Evolutionary conservation across 1,139 yeast species (phyloP), one percentile per base, ranked within the genome.

Genomic region (Hyphopichia pseudoburtonii): DNA sequence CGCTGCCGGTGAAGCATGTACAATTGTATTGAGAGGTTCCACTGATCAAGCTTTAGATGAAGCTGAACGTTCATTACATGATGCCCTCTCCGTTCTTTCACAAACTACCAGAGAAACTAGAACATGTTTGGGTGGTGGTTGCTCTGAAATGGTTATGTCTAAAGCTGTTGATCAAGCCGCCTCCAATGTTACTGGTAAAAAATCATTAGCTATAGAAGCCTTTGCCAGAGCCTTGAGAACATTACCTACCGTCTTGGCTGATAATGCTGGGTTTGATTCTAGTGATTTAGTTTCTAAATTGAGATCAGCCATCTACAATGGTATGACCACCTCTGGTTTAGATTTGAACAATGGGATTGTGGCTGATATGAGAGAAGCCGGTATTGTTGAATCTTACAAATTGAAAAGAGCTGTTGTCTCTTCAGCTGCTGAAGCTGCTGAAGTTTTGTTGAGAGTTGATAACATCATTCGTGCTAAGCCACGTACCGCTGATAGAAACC

Each of bases 101-200:
- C 98, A 94, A 66, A 92, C 98, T 12, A 92, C 97, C 1, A 81
- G 74, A 50, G 96, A 89, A 55, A 86, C 97, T n/a, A 81, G 90
- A 60, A 89, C 97, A 2, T 94, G 94, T 27, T 76, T 92, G 34
- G 99, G 99, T 40, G 99, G 97, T 48, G 99, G 99, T 19, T 90
- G 97, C 59, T 82, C 97, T 4, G 99, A 92, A 65, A 90, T 92
- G 96, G 74, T 88, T 52, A 92, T 92, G 98, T 86, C 97, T 10
- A 88, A 87, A 63, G 97, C 98, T 5, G 97, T 92, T 26, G 98
- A 94, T 51, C 89, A 87, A 46, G 87, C 84, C 34, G 97, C 97
- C 18, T 95, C 94, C 53, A 89, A 87, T 56, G 92, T 85, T 50
- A 84, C 86, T 24, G 98, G 98, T 48, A 92, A 94, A 68, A 87